Evolutionary conservation across 352 stramenopile genomes (phyloP).

Genomic region (Elongisporangium prolatum): DNA sequence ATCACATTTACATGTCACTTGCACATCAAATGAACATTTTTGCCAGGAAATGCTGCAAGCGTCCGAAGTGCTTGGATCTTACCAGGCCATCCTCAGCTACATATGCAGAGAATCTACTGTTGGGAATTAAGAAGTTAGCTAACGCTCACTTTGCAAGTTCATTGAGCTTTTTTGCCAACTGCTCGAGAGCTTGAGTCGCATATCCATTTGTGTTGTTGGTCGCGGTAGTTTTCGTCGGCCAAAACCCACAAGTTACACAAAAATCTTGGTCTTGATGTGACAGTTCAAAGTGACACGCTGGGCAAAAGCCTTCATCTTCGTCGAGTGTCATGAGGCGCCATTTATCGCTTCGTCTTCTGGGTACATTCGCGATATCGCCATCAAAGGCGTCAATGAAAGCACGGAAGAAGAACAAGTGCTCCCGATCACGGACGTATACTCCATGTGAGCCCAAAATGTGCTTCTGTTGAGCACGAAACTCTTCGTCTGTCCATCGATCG

Average conservation of each 20-base stretch:
- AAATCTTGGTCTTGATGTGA: slow-evolving; percentile 40
- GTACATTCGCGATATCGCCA: slow-evolving; percentile 38
- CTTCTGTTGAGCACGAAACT: slow-evolving; percentile 34
- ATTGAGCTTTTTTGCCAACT: slow-evolving; percentile 10
- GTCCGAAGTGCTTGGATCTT: too few species aligned
- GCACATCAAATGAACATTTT: too few species aligned
- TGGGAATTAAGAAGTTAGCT: too few species aligned
- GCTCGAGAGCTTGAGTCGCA: slow-evolving; percentile 38
- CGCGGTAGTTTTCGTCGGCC: slow-evolving; percentile 45
- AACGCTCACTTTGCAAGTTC: background rate
- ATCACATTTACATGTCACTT: too few species aligned
- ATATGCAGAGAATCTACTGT: too few species aligned
- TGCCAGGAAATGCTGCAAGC: too few species aligned
- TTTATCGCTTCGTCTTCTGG: slow-evolving; percentile 17
- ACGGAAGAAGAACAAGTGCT: slow-evolving; percentile 71
- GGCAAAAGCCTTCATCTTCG: slow-evolving; percentile 39
- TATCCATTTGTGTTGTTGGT: slow-evolving; percentile 53
- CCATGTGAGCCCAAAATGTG: slow-evolving; percentile 25
- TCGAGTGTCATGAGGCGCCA: slow-evolving; percentile 31
- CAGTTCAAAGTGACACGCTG: slow-evolving; percentile 37
- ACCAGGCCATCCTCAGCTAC: too few species aligned
- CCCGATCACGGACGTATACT: slow-evolving; percentile 59
- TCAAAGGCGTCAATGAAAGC: slow-evolving; percentile 53
- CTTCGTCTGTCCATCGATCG: slow-evolving; percentile 22
- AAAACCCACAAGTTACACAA: slow-evolving; percentile 60